Base-by-base conservation (phyloP, 1,139 yeast species). In the Pichia inconspicua region DNA sequence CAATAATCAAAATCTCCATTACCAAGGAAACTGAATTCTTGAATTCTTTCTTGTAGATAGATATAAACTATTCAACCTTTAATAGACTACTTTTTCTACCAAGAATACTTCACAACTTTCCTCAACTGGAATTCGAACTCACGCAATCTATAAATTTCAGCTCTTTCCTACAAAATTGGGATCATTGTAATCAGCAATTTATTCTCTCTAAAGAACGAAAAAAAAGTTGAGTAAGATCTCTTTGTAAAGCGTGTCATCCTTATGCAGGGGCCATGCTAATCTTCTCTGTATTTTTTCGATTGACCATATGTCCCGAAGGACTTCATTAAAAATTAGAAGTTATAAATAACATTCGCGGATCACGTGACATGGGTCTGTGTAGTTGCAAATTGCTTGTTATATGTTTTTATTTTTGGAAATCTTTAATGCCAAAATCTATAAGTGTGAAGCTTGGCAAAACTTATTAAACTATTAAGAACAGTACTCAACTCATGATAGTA, bases 261-360 rank as follows among this genome's bases (percentile, higher is more conserved):
- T 85, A 85, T 85, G 94, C 95, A 85, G 89, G 94, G 94, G 89
- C 94, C 89, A 85, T 85, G 95, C 95, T 85, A 83, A 85, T 85
- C 94, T 84, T 85, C 95, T 85, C 95, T 85, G 95, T 85, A 85
- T 84, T 84, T 90, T 84, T 84, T 76, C 81, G 75, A 71, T 75
- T 75, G 80, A 75, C 80, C 74, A 74, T 67, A 67, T 70, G 77
- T 73, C 78, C 79, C 57, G 50, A 50, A 35, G 50, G 55, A 48
- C 48, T 19, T 34, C 38, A 0, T 15, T 3, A 37, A n/a, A 11
- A n/a, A 25, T 11, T 17, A 28, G 6, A 32, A n/a, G n/a, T 3
- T 4, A 32, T 7, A 10, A 1, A 14, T 32, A 10, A 14, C 4
- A 5, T 32, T 14, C 7, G 14, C 7, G 35, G n/a, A 6, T 32